Percentiles rank a stretch among this genome's conserved stretches.
phyloP scores from a whole-genome alignment of 805 yeast species.

The Scheffersomyces lignosus region DNA sequence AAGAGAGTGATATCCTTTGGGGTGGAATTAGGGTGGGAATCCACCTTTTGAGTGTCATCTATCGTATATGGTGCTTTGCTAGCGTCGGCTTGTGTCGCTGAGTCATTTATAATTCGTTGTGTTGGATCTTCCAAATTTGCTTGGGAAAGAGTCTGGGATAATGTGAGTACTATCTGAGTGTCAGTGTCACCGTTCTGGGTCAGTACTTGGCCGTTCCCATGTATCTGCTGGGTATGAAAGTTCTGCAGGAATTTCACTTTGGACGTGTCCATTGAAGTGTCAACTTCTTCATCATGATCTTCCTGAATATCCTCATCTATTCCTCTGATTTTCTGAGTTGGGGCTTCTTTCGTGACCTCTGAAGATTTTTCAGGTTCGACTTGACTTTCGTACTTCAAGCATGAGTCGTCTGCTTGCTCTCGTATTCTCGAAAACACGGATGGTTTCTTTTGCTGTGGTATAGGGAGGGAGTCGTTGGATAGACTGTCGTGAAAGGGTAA shows the following conservation, averaged over 20 bases:
- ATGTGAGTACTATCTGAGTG: too few relatives aligned
- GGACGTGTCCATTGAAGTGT: not conserved
- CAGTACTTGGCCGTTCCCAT: not conserved
- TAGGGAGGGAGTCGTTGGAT: not conserved
- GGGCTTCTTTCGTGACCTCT: too few relatives aligned
- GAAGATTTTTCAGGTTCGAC: too few relatives aligned
- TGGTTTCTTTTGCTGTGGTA: not conserved
- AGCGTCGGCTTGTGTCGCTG: not conserved
- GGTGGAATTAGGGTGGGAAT: not conserved
- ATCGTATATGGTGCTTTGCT: not conserved
- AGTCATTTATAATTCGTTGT: too few relatives aligned
- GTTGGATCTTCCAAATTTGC: not conserved
- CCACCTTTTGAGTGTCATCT: constrained; percentile 4
- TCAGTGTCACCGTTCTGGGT: not conserved
- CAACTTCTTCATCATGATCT: not conserved
- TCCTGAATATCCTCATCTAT: not conserved
- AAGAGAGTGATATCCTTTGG: not conserved
- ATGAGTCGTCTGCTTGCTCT: not conserved
- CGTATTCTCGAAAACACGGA: not conserved
- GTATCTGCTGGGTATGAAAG: not conserved
- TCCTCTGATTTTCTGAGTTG: too few relatives aligned
- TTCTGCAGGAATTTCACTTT: not conserved
- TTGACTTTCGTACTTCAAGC: constrained; percentile 18
- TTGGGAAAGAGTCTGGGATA: too few relatives aligned
- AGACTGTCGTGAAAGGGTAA: too few relatives aligned